Evolutionary conservation across 2,329 filamentous ascomycete genomes (phyloP), one percentile per base, ranked within the genome.

Genomic region (Thelonectria olida): DNA sequence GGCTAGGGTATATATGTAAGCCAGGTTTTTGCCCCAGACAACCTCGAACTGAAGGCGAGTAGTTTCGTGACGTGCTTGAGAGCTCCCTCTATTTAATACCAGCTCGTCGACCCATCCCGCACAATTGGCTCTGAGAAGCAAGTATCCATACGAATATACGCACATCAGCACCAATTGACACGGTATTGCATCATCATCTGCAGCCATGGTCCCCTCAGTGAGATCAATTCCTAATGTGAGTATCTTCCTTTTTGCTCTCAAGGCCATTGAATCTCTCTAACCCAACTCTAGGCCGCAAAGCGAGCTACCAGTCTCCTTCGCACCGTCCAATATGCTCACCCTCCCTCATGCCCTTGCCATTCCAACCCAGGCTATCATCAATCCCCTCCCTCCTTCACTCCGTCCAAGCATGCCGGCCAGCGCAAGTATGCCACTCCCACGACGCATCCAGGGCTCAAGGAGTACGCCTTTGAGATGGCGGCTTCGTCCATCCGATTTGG

Each of bases 391-490:
- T 82, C 85, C 62, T 80, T 94, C 61, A 77, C 82, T 15, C 83
- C 83, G 20, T 82, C 80, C 47, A 63, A 72, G 67, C 60, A 77
- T 67, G 67, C 78, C 31, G 79, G 72, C 28, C 63, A 67, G 22
- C 76, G 87, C 31, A 82, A 81, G 50, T 89, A 86, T 76, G 93
- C 92, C n/a, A 95, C 92, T 0, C 92, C 94, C 0, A 81, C 91
- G 28, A 73, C 72, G 38, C 66, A 73, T 19, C 80, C 91, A 25
- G 79, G 84, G 8, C 85, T 93, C 73, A 97, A 96, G 76, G 96
- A 99, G 77, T 99, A 99, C 80, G 96, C 96, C 13, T 99, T 99
- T 75, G 96, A 99, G 78, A 97, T 99, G 95, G 96, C 96, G 0
- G 93, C 96, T 2, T 97, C 92, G 1, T 92, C 91, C 25, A 97